Base-by-base conservation (phyloP, 768 basidiomycete species). In the Agaricus sinodeliciosus region DNA sequence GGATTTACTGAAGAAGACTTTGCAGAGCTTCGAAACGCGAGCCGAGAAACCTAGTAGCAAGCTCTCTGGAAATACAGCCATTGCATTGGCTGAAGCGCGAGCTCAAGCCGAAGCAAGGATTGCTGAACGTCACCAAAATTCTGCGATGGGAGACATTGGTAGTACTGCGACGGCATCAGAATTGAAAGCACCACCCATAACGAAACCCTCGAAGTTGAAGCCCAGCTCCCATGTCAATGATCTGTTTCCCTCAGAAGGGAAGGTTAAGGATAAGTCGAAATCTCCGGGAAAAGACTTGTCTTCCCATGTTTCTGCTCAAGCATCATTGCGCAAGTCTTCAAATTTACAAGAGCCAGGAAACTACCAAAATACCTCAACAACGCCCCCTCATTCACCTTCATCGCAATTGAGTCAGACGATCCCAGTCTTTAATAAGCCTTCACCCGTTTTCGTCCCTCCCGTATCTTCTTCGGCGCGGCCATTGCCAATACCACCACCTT, bases 91-190 rank as follows among this genome's bases (percentile, higher is more conserved):
- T 9, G 83, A 87, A 66, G 87, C 79, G 62, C 63, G 80, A 67
- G 69, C 83, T 55, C 76, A 78, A 39, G 85, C 87, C 7, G 84
- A 90, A 64, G 85, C 81, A 4, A 75, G 79, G 53, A 73, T 90
- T 19, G 85, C 81, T 1, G 78, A 88, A 63, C 70, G 85, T 53
- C 77, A 83, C 60, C 73, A 76, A 55, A 69, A 72, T 44, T 62
- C 63, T 55, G 65, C 63, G 26, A 63, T 6, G 16, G 22, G 27
- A 11, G 19, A 45, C 41, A n/a, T 22, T 18, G 27, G 13, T 15
- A 44, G 8, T 26, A 25, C 26, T n/a, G 31, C 26, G 6, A 34
- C 41, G 22, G 40, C n/a, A 27, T 3, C 34, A n/a, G 18, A 15
- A 16, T 4, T n/a, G 1, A 28, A 28, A 37, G n/a, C 28, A 34